Evolutionary conservation across 805 yeast species (phyloP), one percentile per base, ranked within the genome.

Genomic region (Vanderwaltozyma yarrowii): DNA sequence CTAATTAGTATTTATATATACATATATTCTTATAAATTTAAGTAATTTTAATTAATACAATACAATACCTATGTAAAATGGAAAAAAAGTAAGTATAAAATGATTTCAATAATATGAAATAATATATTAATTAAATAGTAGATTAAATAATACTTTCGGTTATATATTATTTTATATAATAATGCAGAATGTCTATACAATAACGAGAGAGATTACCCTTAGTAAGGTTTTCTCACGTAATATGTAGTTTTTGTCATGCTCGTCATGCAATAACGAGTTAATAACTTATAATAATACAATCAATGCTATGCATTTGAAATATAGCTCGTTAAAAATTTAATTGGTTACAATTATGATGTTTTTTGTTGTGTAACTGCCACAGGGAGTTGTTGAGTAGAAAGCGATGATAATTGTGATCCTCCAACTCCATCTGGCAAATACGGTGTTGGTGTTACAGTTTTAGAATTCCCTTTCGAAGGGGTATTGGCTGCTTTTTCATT

Each of bases 291-390:
- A 32, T 37, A 37, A 37, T 37, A 37, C 39, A 37, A 17, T 31
- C 18, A 27, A 37, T 37, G 39, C 32, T 13, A 8, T 2, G 30
- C 35, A 30, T 30, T 36, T 19, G 31, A 36, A 30, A 24, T 31
- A 16, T n/a, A 36, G 24, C 13, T 4, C 14, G n/a, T 28, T 21
- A 19, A 30, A n/a, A 4, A 24, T 8, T 24, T 10, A 5, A 24
- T 24, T 24, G 9, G 10, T 12, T 17, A 8, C 5, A 18, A 3
- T 32, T 20, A 36, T 4, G 39, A 36, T 14, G 39, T 23, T 26
- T 36, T 36, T 26, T 36, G 39, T 26, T 36, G 35, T 16, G 39
- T 25, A 21, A 36, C 39, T 7, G 39, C 35, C 3, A 40, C 38
- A 9, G 24, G 14, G 16, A 15, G 24, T 18, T 35, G 35, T 12